phyloP scores from a whole-genome alignment of 345 rosid genomes.

The Gossypium sturtianum region DNA sequence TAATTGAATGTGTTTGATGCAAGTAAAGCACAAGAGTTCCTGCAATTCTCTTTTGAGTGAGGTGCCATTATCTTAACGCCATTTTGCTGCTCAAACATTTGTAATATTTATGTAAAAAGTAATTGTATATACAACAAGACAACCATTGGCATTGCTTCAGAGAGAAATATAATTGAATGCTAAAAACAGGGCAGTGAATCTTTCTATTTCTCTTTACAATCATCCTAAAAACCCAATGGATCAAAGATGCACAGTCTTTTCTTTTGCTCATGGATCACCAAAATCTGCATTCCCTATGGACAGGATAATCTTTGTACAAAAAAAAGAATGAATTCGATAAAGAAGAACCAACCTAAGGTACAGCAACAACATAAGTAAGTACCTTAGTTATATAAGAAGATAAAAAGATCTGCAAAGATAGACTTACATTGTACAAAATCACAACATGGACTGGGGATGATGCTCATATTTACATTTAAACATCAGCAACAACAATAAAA shows the following conservation, averaged over 20 bases:
- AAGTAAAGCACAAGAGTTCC: neutral
- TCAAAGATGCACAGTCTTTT: constrained; percentile 38
- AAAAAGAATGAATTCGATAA: neutral
- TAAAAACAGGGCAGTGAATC: neutral
- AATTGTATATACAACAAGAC: neutral
- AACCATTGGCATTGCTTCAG: neutral
- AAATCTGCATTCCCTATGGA: constrained; percentile 20
- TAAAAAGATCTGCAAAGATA: no score
- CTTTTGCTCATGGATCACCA: constrained; percentile 32
- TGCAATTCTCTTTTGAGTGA: neutral
- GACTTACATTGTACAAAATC: no score
- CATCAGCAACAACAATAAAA: no score
- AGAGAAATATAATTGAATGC: neutral
- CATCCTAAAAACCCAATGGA: constrained; percentile 12
- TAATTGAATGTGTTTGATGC: neutral
- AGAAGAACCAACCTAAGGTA: no score
- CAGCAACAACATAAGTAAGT: no score
- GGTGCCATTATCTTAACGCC: neutral
- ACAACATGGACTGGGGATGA: no score
- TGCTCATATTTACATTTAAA: no score
- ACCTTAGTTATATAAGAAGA: no score
- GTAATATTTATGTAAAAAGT: neutral
- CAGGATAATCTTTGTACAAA: neutral
- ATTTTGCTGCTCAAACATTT: neutral
- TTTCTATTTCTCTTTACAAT: no score